Evolutionary conservation across 2,329 filamentous ascomycete genomes (phyloP).

Genomic region (Tolypocladium amazonense): DNA sequence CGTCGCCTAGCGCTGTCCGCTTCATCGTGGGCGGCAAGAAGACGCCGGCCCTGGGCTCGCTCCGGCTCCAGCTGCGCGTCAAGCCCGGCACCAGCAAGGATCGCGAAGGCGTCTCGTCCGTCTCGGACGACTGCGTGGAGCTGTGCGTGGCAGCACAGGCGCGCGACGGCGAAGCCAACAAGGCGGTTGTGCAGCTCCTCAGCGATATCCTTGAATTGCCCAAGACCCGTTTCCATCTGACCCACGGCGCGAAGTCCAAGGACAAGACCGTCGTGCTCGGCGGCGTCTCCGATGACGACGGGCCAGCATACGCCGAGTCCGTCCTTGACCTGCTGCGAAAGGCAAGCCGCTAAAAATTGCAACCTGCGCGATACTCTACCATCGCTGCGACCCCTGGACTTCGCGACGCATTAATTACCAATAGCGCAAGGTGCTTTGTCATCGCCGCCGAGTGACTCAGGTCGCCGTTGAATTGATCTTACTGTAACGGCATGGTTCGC

Average conservation of each 20-base stretch:
- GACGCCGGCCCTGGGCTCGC: constrained; percentile 24
- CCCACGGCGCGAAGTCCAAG: constrained; percentile 51
- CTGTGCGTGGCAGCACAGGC: constrained; percentile 56
- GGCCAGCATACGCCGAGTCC: constrained; percentile 13
- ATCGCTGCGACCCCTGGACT: not conserved
- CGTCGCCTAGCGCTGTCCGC: constrained; percentile 25
- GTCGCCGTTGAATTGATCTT: not conserved
- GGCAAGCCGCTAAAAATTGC: constrained; percentile 6
- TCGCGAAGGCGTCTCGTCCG: constrained; percentile 47
- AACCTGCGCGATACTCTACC: not conserved
- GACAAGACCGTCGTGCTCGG: constrained; percentile 48
- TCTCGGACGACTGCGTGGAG: constrained; percentile 48
- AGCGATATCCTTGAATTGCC: constrained; percentile 49
- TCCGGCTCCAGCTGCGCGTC: constrained; percentile 56
- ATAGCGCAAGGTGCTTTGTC: not conserved
- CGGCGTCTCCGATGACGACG: constrained; percentile 20
- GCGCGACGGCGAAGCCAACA: constrained; percentile 58
- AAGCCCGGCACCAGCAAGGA: constrained; percentile 54
- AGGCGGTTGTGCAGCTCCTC: constrained; percentile 51
- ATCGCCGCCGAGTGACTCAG: constrained; percentile 1
- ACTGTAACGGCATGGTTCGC: no score
- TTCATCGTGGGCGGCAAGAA: constrained; percentile 39
- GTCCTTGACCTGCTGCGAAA: constrained; percentile 17
- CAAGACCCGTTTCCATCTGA: constrained; percentile 53
- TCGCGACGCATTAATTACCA: not conserved